These are phyloP conservation scores for Pleurotus ostreatus DNA, from an alignment of 768 basidiomycete species.

Conservation along the genomic window DNA sequence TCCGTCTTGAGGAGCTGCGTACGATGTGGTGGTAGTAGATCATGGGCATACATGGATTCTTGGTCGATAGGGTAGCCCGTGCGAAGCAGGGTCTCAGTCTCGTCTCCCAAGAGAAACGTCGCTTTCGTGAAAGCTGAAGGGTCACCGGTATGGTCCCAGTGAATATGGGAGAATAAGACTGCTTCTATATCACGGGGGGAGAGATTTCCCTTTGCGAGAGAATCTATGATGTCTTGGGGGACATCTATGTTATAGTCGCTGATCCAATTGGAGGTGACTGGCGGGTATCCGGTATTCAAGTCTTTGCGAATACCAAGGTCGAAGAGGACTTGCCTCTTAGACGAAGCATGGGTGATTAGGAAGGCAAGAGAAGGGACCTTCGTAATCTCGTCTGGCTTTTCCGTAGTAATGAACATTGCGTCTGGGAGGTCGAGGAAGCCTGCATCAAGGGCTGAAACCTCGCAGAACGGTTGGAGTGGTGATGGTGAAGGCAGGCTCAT, in stretches of 20 bases:
- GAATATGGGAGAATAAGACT: conserved; percentile 48
- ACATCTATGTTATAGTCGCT: conserved; percentile 20
- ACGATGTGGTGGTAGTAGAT: conserved; percentile 33
- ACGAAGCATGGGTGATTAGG: conserved; percentile 42
- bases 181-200: conserved; percentile 37
- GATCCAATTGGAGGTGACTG: conserved; percentile 24
- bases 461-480: conserved; percentile 43
- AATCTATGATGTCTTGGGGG: conserved; percentile 40
- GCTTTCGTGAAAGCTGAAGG: conserved; percentile 39
- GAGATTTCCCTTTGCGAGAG: conserved; percentile 44
- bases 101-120: conserved; percentile 45
- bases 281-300: conserved; percentile 32
- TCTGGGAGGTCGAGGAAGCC: conserved; percentile 39
- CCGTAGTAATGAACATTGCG: conserved; percentile 32
- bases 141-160: conserved; percentile 55
- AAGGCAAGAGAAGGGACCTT: conserved; percentile 47
- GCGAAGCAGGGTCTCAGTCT: conserved; percentile 27
- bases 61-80: conserved; percentile 40
- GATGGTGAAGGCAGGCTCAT: conserved; percentile 32
- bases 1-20: conserved; percentile 30
- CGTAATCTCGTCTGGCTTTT: conserved; percentile 21
- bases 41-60: conserved; percentile 22
- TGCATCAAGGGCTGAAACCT: conserved; percentile 53
- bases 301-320: conserved; percentile 57
- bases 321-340: conserved; percentile 37